Base-by-base conservation (phyloP, 805 yeast genomes). In the Saccharomyces paradoxus region DNA sequence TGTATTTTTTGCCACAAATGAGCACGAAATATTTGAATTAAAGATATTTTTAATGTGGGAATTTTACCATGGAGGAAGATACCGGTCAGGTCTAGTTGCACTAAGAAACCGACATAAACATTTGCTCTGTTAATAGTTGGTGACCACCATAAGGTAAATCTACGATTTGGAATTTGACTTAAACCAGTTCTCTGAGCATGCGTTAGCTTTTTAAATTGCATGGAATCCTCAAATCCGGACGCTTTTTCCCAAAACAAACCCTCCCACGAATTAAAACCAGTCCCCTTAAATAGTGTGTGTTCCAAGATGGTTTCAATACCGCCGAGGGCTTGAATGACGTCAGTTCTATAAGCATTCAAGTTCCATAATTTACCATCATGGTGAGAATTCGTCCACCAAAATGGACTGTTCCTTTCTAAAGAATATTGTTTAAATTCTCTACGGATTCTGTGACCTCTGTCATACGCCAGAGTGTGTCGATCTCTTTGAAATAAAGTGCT, bases 1-100 rank as follows among this genome's bases (percentile, higher is more conserved):
- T 94, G 99, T 53, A 94, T 94, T 70, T 95, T 94, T 69, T 94
- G 99, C 99, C 99, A 94, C 64, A 94, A 79, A 75, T 94, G 99
- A 0, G 99, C 98, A 54, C 99, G 78, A 79, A 94, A 94, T 2
- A 94, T 89, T 68, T 94, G 99, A 68, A 94, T 91, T 58, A 92
- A 77, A 0, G 99, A 92, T 29, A 94, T 94, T 70, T 94, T 94
- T 65, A 94, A 75, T 0, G 99, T 94, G 7, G 99, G 99, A 59
- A 94, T 94, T 70, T 94, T 94, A 61, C 99, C 99, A 67, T 94
- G 99, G 50, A 94, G 75, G 70, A 94, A 94, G 29, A 94, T 92
- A 64, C 99, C 99, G 0, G 99, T 94, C 65, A 94, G 75, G 71
- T 94, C 99, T 48, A 94, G 76, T 68, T 94, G 99, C 29, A 94